Evolutionary conservation across 495 filamentous ascomycete genomes (phyloP).

Genomic region (Paragyromitra xinjiangensis): DNA sequence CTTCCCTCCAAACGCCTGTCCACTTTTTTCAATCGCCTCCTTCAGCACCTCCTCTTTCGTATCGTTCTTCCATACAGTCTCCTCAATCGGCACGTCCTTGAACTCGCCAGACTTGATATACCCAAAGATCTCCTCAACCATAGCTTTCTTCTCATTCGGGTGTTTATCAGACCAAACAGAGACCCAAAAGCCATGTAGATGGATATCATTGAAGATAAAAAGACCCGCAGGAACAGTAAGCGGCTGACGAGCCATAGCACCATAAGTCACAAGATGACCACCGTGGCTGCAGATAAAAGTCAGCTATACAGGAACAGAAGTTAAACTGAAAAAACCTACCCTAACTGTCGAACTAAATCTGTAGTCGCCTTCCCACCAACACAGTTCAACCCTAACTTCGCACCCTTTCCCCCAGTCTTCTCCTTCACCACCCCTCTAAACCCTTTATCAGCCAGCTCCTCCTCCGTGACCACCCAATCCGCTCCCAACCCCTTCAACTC

Average conservation of each 20-base stretch:
- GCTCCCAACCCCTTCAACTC: constrained; percentile 77
- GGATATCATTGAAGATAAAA: constrained; percentile 88
- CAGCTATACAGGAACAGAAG: background rate
- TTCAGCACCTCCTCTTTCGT: constrained; percentile 71
- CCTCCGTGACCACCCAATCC: constrained; percentile 81
- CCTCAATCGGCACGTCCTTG: constrained; percentile 78
- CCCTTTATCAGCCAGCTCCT: constrained; percentile 68
- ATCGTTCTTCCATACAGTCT: constrained; percentile 81
- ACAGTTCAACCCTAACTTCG: constrained; percentile 87
- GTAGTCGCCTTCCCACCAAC: constrained; percentile 88
- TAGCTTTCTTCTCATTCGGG: constrained; percentile 75
- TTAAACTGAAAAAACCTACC: constrained; percentile 15
- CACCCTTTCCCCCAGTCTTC: constrained; percentile 68
- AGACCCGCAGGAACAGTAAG: constrained; percentile 77
- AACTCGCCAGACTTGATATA: constrained; percentile 78
- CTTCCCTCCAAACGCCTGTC: constrained; percentile 79
- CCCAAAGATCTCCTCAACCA: constrained; percentile 80
- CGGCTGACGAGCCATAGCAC: constrained; percentile 89
- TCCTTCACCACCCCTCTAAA: constrained; percentile 73
- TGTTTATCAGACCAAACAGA: constrained; percentile 84
- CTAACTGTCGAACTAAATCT: constrained; percentile 73
- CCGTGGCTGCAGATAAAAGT: constrained; percentile 59
- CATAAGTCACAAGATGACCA: constrained; percentile 88
- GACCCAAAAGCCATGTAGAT: constrained; percentile 93
- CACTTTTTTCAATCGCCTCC: constrained; percentile 75